Evolutionary conservation across 2,329 filamentous ascomycete genomes (phyloP).

Genomic region (Trichoderma guizhouense): DNA sequence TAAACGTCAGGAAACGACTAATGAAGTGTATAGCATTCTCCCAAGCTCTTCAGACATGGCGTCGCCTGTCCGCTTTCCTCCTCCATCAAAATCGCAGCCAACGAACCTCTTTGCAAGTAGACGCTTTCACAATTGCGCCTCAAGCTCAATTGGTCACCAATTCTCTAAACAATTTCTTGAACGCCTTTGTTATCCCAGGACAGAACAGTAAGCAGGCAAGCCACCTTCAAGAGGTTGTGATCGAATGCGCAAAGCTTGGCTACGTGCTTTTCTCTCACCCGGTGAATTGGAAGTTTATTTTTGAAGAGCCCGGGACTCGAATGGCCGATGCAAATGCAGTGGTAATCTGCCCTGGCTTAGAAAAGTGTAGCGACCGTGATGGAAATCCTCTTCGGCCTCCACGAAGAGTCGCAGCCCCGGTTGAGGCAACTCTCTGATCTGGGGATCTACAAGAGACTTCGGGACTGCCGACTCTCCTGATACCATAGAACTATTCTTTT

Average conservation of each 20-base stretch:
- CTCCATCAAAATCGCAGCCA: conserved; percentile 38
- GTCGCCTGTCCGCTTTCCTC: conserved; percentile 41
- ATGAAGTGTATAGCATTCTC: conserved; percentile 7
- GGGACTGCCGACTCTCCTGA: not conserved
- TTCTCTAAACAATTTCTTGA: not conserved
- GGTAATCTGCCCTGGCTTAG: conserved; percentile 29
- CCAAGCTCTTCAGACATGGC: conserved; percentile 41
- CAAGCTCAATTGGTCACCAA: not conserved
- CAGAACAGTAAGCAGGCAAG: not conserved
- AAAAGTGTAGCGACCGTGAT: conserved; percentile 28
- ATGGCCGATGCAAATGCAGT: not conserved
- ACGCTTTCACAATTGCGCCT: conserved; percentile 29
- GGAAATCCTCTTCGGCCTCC: conserved; percentile 25
- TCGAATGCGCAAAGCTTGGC: conserved; percentile 40
- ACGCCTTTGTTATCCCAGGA: not conserved
- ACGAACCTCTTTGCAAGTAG: conserved; percentile 33
- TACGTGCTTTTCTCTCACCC: conserved; percentile 43
- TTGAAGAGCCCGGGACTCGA: conserved; percentile 7
- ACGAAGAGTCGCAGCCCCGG: conserved; percentile 24
- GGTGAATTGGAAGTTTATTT: conserved; percentile 36
- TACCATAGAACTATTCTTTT: not conserved
- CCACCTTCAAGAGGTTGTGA: conserved; percentile 39
- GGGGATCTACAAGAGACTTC: not conserved
- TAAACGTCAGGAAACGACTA: not conserved
- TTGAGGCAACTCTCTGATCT: not conserved